Percentiles rank a stretch among this genome's conserved stretches.
phyloP scores from a whole-genome alignment of 2,329 filamentous ascomycete species.

The Ophiostoma populinum region DNA sequence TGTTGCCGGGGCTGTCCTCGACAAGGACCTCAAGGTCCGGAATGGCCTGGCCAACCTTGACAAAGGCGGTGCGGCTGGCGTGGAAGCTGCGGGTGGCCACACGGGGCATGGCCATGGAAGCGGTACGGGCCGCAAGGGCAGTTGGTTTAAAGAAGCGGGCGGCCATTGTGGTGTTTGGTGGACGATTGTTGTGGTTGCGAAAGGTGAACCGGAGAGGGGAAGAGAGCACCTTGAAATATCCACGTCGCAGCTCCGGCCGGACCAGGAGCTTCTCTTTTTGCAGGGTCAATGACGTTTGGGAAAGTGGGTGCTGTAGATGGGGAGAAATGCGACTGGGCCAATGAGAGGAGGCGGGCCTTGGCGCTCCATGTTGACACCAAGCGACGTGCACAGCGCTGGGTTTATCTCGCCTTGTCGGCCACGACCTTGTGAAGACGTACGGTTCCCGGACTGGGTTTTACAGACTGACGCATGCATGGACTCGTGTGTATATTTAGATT shows the following conservation, averaged over 20 bases:
- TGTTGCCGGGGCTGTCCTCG: slow-evolving; percentile 79
- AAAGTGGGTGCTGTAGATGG: background rate
- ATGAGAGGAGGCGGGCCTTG: background rate
- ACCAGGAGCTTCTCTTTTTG: background rate
- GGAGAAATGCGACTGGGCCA: background rate
- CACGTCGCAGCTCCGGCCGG: background rate
- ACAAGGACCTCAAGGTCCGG: slow-evolving; percentile 62
- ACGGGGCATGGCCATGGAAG: background rate
- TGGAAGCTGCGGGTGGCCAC: slow-evolving; percentile 35
- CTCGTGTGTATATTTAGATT: too few relatives aligned
- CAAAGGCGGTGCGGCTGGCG: slow-evolving; percentile 40
- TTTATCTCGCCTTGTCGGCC: too few relatives aligned
- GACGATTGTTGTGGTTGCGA: background rate
- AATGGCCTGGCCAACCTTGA: slow-evolving; percentile 64
- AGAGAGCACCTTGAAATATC: background rate
- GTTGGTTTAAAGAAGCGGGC: slow-evolving; percentile 8
- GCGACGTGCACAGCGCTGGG: background rate
- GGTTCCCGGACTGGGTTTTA: too few relatives aligned
- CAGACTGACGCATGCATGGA: too few relatives aligned
- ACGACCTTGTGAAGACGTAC: too few relatives aligned
- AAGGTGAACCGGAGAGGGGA: background rate
- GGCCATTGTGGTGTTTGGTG: slow-evolving; percentile 5
- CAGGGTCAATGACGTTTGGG: slow-evolving; percentile 1
- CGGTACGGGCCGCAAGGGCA: slow-evolving; percentile 6
- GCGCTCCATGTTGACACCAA: background rate